phyloP scores from a whole-genome alignment of 805 yeast genomes.

The Saccharomycopsis sp. region DNA sequence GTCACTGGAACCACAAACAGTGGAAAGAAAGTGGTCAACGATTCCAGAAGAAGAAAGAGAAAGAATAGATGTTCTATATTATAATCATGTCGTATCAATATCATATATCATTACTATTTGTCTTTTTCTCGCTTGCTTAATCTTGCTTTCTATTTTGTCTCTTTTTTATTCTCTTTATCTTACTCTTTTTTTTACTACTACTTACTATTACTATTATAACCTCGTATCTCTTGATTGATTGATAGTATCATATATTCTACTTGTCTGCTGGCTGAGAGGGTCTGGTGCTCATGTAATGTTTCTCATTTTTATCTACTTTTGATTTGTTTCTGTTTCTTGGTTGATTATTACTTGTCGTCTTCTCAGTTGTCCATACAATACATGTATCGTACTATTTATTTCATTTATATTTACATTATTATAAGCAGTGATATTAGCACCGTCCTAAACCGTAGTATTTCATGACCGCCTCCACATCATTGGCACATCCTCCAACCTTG shows the following conservation, averaged over 20 bases:
- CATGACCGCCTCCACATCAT: conserved; percentile 67
- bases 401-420: too few relatives aligned
- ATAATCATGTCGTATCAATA: conserved; percentile 23
- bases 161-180: not conserved
- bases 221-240: not conserved
- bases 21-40: not conserved
- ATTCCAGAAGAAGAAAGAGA: conserved; percentile 29
- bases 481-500: conserved; percentile 41
- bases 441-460: conserved; percentile 73
- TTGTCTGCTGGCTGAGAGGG: not conserved
- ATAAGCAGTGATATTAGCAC: too few relatives aligned
- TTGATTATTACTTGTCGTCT: not conserved
- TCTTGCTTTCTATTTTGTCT: not conserved
- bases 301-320: not conserved
- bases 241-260: not conserved
- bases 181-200: not conserved
- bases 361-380: not conserved
- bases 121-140: conserved; percentile 3
- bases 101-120: conserved; percentile 9
- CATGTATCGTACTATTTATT: too few relatives aligned
- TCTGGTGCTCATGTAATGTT: not conserved
- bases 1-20: conserved; percentile 7
- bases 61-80: conserved; percentile 44
- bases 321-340: not conserved
- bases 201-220: not conserved